Evolutionary conservation across 176 grass and related monocot species (phyloP).

Genomic region (Zoysia japonica): DNA sequence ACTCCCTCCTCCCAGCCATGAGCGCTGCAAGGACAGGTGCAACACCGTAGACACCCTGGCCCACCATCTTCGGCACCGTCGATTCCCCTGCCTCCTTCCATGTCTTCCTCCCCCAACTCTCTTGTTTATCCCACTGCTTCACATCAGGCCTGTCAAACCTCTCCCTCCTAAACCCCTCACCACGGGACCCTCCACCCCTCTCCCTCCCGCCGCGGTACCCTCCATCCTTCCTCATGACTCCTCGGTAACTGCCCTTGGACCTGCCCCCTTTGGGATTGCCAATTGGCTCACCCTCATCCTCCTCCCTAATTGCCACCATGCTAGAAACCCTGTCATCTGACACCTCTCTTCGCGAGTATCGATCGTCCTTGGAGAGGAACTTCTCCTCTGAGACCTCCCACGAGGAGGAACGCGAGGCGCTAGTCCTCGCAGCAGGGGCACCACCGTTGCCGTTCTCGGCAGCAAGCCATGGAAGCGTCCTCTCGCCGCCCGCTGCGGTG

Average conservation of each 20-base stretch:
- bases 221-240: constrained; percentile 33
- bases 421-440: constrained; percentile 21
- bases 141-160: constrained; percentile 52
- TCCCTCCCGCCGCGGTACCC: constrained; percentile 32
- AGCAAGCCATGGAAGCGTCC: constrained; percentile 58
- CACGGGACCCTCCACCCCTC: background rate
- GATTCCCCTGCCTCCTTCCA: constrained; percentile 76
- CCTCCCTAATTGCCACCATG: constrained; percentile 25
- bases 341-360: constrained; percentile 23
- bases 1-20: constrained; percentile 76
- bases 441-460: constrained; percentile 2
- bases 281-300: constrained; percentile 41
- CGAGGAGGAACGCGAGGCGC: constrained; percentile 58
- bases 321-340: constrained; percentile 29
- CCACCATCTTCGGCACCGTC: constrained; percentile 66
- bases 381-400: constrained; percentile 79
- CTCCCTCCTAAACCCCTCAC: constrained; percentile 37
- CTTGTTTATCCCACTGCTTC: constrained; percentile 73
- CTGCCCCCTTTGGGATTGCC: constrained; percentile 65
- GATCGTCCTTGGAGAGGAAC: constrained; percentile 63
- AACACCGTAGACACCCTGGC: constrained; percentile 84
- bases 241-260: constrained; percentile 56
- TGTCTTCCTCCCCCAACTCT: constrained; percentile 76
- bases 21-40: constrained; percentile 77
- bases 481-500: constrained; percentile 36